These are phyloP conservation scores for Onygena corvina DNA, from an alignment of 2,329 filamentous ascomycete species.

Conservation along the genomic window DNA sequence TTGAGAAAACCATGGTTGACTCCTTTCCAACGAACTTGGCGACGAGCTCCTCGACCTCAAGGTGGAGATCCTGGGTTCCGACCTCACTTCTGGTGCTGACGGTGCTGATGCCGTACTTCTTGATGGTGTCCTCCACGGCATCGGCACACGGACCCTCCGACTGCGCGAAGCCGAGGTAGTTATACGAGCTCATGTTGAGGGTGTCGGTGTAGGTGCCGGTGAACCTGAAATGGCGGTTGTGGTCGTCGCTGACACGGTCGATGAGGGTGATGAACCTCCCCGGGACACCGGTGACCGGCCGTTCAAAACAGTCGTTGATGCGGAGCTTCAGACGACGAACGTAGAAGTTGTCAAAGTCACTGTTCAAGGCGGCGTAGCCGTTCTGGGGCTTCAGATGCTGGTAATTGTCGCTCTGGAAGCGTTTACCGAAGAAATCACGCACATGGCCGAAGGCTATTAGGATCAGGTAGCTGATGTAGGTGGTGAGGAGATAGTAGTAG, in stretches of 20 bases:
- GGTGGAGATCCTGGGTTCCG: constrained; percentile 74
- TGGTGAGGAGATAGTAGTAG: constrained; percentile 93
- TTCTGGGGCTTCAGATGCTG: constrained; percentile 68
- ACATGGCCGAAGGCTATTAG: constrained; percentile 92
- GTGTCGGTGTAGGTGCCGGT: constrained; percentile 88
- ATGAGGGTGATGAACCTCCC: constrained; percentile 87
- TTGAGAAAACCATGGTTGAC: constrained; percentile 91
- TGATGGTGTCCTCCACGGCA: constrained; percentile 72
- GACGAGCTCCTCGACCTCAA: constrained; percentile 81
- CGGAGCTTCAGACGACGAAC: constrained; percentile 82
- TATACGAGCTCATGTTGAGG: constrained; percentile 98
- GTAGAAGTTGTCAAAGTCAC: constrained; percentile 98
- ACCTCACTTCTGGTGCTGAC: constrained; percentile 71
- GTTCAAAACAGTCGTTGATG: constrained; percentile 92
- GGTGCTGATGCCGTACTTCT: constrained; percentile 71
- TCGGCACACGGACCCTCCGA: constrained; percentile 95
- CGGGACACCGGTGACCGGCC: constrained; percentile 83
- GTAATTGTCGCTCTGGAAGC: constrained; percentile 80
- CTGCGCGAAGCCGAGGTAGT: constrained; percentile 96
- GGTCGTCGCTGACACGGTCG: constrained; percentile 80
- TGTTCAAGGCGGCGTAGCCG: constrained; percentile 90
- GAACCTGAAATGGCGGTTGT: constrained; percentile 79
- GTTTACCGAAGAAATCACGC: constrained; percentile 94
- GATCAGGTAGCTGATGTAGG: constrained; percentile 95
- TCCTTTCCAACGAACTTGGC: constrained; percentile 91